Evolutionary conservation across 306 rosid genomes (phyloP).

Genomic region (Cajanus cajan): DNA sequence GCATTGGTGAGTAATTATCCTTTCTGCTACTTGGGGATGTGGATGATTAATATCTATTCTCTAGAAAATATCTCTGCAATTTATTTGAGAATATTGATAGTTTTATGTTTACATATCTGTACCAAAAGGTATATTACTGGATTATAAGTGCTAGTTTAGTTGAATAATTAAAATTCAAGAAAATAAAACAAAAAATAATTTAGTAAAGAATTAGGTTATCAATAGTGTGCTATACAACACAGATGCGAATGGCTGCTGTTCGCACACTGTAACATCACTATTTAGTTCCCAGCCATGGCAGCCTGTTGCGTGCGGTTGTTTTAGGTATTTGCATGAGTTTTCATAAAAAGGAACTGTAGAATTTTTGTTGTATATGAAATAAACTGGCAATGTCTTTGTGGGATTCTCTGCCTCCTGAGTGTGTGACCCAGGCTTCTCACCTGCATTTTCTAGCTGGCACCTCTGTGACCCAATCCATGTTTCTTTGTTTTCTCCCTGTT

Average conservation of each 20-base stretch:
- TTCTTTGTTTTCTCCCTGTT: neutral
- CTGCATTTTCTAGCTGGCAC: neutral
- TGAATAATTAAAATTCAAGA: slow-evolving; percentile 2
- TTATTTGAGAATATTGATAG: neutral
- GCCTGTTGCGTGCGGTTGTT: neutral
- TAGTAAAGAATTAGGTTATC: neutral
- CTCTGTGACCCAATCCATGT: neutral
- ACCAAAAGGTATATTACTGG: neutral
- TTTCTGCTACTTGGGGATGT: neutral
- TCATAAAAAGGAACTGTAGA: neutral
- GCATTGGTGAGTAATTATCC: slow-evolving; percentile 44
- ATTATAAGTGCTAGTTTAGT: neutral
- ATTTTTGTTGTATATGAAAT: neutral
- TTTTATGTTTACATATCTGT: neutral
- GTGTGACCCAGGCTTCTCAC: neutral
- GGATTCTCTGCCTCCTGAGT: neutral
- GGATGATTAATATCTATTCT: neutral
- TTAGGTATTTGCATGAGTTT: neutral
- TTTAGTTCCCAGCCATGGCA: neutral
- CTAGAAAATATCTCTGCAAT: neutral
- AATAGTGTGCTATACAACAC: neutral
- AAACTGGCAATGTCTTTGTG: neutral
- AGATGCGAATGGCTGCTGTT: neutral
- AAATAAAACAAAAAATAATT: neutral
- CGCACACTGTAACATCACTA: neutral